phyloP scores from a whole-genome alignment of 768 basidiomycete species.

The Amanita pseudoporphyria region DNA sequence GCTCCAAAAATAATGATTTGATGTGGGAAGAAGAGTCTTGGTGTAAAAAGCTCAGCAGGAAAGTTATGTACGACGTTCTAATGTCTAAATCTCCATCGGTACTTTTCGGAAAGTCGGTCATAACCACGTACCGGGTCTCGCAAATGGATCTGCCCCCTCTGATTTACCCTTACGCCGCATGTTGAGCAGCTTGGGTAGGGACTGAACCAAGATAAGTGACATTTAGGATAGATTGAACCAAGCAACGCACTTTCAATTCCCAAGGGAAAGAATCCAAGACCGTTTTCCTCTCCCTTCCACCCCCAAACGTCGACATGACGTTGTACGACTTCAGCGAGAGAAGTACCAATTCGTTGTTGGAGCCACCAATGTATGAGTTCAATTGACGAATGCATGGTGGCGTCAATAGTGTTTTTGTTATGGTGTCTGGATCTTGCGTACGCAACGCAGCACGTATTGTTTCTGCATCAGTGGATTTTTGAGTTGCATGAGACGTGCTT shows the following conservation, averaged over 20 bases:
- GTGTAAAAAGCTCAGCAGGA: slow-evolving; percentile 67
- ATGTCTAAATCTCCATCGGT: slow-evolving; percentile 44
- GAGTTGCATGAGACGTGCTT: background rate
- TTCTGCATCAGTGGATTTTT: slow-evolving; percentile 18
- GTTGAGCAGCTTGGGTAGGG: slow-evolving; percentile 52
- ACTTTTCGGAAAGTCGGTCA: background rate
- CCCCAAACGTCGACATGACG: slow-evolving; percentile 50
- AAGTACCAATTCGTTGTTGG: slow-evolving; percentile 57
- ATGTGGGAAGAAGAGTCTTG: slow-evolving; percentile 33
- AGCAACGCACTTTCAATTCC: slow-evolving; percentile 56
- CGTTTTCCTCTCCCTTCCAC: slow-evolving; percentile 53
- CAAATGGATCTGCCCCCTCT: slow-evolving; percentile 30
- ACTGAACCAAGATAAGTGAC: slow-evolving; percentile 26
- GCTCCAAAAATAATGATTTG: slow-evolving; percentile 62
- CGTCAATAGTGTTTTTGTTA: slow-evolving; percentile 42
- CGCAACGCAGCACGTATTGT: slow-evolving; percentile 25
- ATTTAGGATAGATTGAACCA: background rate
- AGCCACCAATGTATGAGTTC: slow-evolving; percentile 51
- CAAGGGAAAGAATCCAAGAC: slow-evolving; percentile 67
- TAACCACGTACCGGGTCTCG: slow-evolving; percentile 43
- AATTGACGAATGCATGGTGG: slow-evolving; percentile 45
- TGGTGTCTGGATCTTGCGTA: slow-evolving; percentile 21
- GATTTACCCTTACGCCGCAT: slow-evolving; percentile 58
- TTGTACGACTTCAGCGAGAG: slow-evolving; percentile 57
- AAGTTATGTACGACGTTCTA: slow-evolving; percentile 62